Evolutionary conservation across 2,329 filamentous ascomycete genomes (phyloP), one percentile per base, ranked within the genome.

Genomic region (Exophiala sp.): DNA sequence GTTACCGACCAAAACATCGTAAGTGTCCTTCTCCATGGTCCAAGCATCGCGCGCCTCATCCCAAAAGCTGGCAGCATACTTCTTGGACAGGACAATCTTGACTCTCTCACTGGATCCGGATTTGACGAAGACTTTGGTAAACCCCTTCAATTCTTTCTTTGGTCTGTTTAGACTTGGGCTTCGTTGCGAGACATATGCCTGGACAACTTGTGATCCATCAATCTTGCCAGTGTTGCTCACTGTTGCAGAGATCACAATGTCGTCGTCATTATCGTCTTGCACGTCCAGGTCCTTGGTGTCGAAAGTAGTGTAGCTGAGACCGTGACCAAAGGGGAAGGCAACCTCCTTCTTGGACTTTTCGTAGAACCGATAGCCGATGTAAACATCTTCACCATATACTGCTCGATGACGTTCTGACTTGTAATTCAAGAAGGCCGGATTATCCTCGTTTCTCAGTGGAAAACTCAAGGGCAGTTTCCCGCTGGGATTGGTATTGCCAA

Each of bases 351-450:
- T 77, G n/a, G 80, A 77, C 63, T 81, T 85, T 65, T 94, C 88
- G 68, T 89, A 94, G 74, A 85, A 90, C 18, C 88, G 79, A 72
- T 94, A 94, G 3, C 89, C 89, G 35, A 92, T 77, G 68, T 89
- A 92, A 42, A 94, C 76, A 57, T 89, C 88, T 69, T 94, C 89
- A 43, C 87, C 87, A 66, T 92, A 94, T 1, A 90, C 73, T 0
- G 86, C 84, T 53, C 86, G 80, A 41, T 87, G 82, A 34, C 84
- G 83, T 68, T 92, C 87, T 10, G 80, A 80, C 35, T 78, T 74
- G 69, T 85, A 92, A 74, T 90, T 91, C 63, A 90, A 76, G 71
- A 85, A 91, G 0, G 86, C 82, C 1, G 89, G 88, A 57, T 87
- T 89, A 64, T 91, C 85, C 65, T 86, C 79, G 1, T 86, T 66